Evolutionary conservation across 805 yeast genomes (phyloP), one percentile per base, ranked within the genome.

Genomic region (Nakazawaea ernobii): DNA sequence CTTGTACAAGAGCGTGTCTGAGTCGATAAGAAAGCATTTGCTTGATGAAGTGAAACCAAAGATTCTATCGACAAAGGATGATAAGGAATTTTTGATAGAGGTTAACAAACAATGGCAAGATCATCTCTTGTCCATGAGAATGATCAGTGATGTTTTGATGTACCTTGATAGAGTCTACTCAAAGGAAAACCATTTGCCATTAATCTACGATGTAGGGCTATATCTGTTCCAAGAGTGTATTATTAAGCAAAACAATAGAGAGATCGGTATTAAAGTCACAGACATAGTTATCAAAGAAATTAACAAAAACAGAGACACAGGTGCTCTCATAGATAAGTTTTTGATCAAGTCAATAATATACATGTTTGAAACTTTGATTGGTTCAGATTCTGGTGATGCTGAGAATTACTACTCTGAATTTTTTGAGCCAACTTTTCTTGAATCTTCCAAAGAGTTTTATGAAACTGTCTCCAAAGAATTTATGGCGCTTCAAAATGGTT

Each of bases 121-220:
- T 42, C 92, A 86, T 59, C 62, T 82, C 35, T 71, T 81, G 35
- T 74, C 84, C 42, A 85, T 87, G 83, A 74, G 86, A 52, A 79
- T 87, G 74, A 77, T 88, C 39, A 77, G 91, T 55, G 96, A 91
- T 61, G 86, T 90, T 3, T 67, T 88, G 59, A 83, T 90, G 86
- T 90, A 90, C 58, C 63, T 91, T 59, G 95, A 90, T 59, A 74
- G 95, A 39, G 96, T 87, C 0, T 89, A 86, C 55, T 86, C 90
- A 27, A 82, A 79, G 53, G 91, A 84, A 53, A 62, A 65, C 30
- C 82, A 78, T 55, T 66, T 79, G 43, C 79, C 85, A 4, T 67
- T 82, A 49, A 72, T 84, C 2, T 84, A 82, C 58, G 96, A 90
- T 58, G 71, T 82, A 42, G 95, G 96, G 0, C 69, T 89, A 24